These are phyloP conservation scores for Saccharomyces uvarum DNA, from an alignment of 1,139 yeast species.

Conservation along the genomic window DNA sequence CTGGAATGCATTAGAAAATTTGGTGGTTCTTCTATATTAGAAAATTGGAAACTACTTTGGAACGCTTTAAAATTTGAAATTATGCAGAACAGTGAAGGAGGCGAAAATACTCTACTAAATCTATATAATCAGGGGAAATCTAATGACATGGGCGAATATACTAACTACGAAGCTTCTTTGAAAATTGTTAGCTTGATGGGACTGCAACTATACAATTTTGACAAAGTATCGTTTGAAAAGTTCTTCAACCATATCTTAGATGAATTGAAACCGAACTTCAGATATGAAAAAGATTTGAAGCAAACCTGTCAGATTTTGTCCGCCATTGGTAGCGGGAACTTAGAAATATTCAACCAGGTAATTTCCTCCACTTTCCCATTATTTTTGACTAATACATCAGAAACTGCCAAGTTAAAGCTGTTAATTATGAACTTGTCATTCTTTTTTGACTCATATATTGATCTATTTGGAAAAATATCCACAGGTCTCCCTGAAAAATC, in stretches of 20 bases:
- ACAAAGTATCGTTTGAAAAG: slow-evolving; percentile 30
- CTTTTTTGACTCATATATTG: slow-evolving; percentile 40
- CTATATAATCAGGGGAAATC: not conserved
- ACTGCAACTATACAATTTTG: slow-evolving; percentile 29
- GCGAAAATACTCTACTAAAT: slow-evolving; percentile 12
- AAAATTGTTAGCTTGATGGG: not conserved
- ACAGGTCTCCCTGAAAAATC: slow-evolving; percentile 9
- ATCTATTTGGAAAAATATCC: slow-evolving; percentile 30
- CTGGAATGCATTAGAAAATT: slow-evolving; percentile 49
- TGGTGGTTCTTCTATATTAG: slow-evolving; percentile 39
- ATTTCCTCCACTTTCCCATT: slow-evolving; percentile 36
- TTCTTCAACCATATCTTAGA: slow-evolving; percentile 39
- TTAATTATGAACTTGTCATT: slow-evolving; percentile 54
- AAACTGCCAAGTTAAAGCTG: slow-evolving; percentile 49
- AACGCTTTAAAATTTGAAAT: slow-evolving; percentile 82
- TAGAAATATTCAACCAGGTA: slow-evolving; percentile 41
- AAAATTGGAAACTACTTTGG: slow-evolving; percentile 73
- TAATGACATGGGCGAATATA: not conserved
- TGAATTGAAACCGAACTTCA: slow-evolving; percentile 54
- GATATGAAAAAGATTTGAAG: slow-evolving; percentile 47
- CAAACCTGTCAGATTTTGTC: slow-evolving; percentile 57
- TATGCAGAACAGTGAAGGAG: slow-evolving; percentile 59
- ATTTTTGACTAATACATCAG: slow-evolving; percentile 32
- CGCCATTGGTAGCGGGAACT: slow-evolving; percentile 43
- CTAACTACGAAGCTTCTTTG: not conserved